Conservation (phyloP, 140 eudicot genomes). For the Senecio squalidus region DNA sequence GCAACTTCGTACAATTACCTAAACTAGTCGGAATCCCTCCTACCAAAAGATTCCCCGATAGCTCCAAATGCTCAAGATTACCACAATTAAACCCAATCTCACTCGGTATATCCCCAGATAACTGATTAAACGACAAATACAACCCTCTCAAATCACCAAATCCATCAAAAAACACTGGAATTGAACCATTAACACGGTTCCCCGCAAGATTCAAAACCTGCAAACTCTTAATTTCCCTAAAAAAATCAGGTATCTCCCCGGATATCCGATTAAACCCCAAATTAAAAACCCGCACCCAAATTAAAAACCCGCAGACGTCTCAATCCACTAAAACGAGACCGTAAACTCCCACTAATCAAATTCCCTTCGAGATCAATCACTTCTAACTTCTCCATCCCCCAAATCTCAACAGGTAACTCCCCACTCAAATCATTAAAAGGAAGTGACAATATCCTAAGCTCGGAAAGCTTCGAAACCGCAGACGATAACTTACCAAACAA, state of each 20-base stretch:
- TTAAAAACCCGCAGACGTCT: constrained; percentile 46
- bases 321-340: constrained; percentile 41
- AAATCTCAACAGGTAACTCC: constrained; percentile 55
- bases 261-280: constrained; percentile 69
- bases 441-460: constrained; percentile 58
- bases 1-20: constrained; percentile 58
- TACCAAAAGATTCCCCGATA: constrained; percentile 52
- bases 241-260: constrained; percentile 58
- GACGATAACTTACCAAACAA: constrained; percentile 52
- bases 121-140: constrained; percentile 63
- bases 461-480: constrained; percentile 48
- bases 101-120: constrained; percentile 49
- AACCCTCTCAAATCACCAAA: constrained; percentile 63
- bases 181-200: constrained; percentile 59
- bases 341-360: constrained; percentile 48
- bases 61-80: constrained; percentile 63
- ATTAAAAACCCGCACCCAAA: too few species aligned
- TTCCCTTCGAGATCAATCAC: constrained; percentile 91
- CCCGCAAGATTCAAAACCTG: constrained; percentile 74
- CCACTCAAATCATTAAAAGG: constrained; percentile 80
- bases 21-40: constrained; percentile 55
- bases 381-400: constrained; percentile 83
- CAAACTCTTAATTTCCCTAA: constrained; percentile 35
- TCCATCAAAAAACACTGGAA: constrained; percentile 45
- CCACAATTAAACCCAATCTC: constrained; percentile 63